Evolutionary conservation across 2,329 filamentous ascomycete species (phyloP), one percentile per base, ranked within the genome.

Genomic region (Paraconiothyrium brasiliense): DNA sequence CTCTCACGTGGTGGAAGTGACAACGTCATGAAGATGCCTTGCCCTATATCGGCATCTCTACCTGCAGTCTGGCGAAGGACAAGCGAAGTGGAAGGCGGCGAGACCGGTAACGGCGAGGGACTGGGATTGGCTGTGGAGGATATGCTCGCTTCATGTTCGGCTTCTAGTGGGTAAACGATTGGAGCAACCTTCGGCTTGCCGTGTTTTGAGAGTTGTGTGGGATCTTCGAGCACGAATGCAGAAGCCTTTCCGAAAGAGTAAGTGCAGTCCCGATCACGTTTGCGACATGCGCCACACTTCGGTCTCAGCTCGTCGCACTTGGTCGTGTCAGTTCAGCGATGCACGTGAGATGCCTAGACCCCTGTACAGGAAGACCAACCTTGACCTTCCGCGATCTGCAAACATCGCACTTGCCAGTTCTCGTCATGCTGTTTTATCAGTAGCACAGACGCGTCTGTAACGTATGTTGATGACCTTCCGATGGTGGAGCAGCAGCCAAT

Each of bases 381-480:
- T 75, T 76, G 44, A 76, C 73, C 56, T 76, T 76, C 11, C 73
- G 69, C 48, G 66, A 65, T 37, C 73, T 67, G 60, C 73, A 76
- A 3, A 63, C 74, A 48, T 74, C 71, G 52, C 73, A 76, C 62
- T 76, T 76, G 14, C 72, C 72, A 3, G 69, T 69, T 46, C 70
- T 71, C 5, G 73, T 76, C 73, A 76, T 76, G 5, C 16, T 48
- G 59, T 1, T n/a, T 5, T 52, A 22, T 9, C 32, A 13, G 10
- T 22, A 22, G 50, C 20, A 41, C 8, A 41, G 10, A 16, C 1
- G 10, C 8, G 10, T 46, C 20, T 54, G n/a, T n/a, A n/a, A 22
- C 32, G 34, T 43, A n/a, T 14, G 35, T 20, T 22, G 22, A 41
- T 20, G 24, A 54, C 7, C n/a, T 8, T 43, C 48, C 22, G 24